These are phyloP conservation scores for Fusarium temperatum DNA, from an alignment of 2,329 filamentous ascomycete genomes.

Conservation along the genomic window DNA sequence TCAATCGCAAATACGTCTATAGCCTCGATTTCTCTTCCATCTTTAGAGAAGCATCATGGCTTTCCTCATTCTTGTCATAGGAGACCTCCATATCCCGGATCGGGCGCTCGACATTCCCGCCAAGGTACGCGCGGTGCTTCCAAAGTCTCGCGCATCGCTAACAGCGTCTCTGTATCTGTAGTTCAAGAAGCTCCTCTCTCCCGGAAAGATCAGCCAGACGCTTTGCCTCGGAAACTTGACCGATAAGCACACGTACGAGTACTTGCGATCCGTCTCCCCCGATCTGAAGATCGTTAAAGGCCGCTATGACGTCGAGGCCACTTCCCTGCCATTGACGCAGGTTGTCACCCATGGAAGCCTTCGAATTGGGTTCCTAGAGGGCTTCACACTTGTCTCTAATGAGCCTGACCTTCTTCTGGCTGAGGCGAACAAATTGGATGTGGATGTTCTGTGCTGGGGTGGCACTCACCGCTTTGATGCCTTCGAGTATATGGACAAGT, in stretches of 20 bases:
- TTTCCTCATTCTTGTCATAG: conserved; percentile 89
- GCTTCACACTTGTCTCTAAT: conserved; percentile 73
- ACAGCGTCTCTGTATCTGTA: conserved; percentile 48
- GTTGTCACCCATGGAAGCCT: conserved; percentile 73
- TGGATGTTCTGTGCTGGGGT: conserved; percentile 75
- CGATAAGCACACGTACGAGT: conserved; percentile 82
- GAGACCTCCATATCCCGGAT: conserved; percentile 94
- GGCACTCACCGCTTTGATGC: conserved; percentile 75
- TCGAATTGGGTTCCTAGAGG: conserved; percentile 73
- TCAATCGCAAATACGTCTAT: conserved; percentile 31
- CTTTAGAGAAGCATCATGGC: conserved; percentile 69
- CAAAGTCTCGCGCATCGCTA: conserved; percentile 35
- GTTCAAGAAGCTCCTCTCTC: conserved; percentile 87
- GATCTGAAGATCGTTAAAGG: conserved; percentile 76
- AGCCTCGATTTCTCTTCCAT: conserved; percentile 36
- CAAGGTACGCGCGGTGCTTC: conserved; percentile 67
- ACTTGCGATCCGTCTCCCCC: conserved; percentile 77
- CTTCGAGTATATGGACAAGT: conserved; percentile 79
- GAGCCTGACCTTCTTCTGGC: conserved; percentile 73
- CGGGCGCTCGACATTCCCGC: conserved; percentile 88
- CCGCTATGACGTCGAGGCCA: conserved; percentile 72
- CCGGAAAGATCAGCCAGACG: conserved; percentile 84
- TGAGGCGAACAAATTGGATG: conserved; percentile 73
- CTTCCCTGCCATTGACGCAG: conserved; percentile 70
- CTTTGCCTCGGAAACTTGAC: conserved; percentile 84